These are phyloP conservation scores for Hygrocybe punicea DNA, from an alignment of 768 basidiomycete genomes.

Conservation along the genomic window DNA sequence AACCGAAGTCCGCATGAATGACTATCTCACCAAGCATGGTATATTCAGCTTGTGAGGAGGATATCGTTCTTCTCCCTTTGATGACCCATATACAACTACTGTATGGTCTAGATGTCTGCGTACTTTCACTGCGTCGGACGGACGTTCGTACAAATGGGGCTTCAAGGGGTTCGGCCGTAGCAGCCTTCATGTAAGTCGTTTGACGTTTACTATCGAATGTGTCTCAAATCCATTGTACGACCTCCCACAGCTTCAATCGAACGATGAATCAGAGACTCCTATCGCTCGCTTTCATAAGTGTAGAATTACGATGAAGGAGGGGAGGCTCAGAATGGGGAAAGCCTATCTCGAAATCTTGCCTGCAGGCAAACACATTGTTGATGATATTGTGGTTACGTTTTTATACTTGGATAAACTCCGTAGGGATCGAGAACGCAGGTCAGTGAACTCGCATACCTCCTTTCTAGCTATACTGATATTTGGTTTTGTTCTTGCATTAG, in stretches of 20 bases:
- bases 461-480: too few relatives aligned
- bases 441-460: too few relatives aligned
- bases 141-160: constrained; percentile 23
- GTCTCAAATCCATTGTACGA: not conserved
- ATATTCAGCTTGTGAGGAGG: not conserved
- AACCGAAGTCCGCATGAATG: not conserved
- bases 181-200: constrained; percentile 15
- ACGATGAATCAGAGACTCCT: not conserved
- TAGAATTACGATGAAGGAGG: not conserved
- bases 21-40: not conserved
- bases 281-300: not conserved
- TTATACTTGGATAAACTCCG: constrained; percentile 32
- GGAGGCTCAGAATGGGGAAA: constrained; percentile 10
- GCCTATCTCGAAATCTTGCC: constrained; percentile 29
- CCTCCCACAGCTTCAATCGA: not conserved
- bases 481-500: too few relatives aligned
- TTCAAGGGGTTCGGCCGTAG: constrained; percentile 9
- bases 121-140: constrained; percentile 23
- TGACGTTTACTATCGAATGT: not conserved
- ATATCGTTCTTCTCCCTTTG: not conserved
- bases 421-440: constrained; percentile 9
- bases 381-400: constrained; percentile 32
- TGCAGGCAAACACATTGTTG: constrained; percentile 28
- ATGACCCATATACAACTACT: constrained; percentile 18
- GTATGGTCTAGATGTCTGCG: constrained; percentile 15